These are phyloP conservation scores for Diacronema lutheri DNA, from an alignment of 78 protist genomes.

Conservation along the genomic window DNA sequence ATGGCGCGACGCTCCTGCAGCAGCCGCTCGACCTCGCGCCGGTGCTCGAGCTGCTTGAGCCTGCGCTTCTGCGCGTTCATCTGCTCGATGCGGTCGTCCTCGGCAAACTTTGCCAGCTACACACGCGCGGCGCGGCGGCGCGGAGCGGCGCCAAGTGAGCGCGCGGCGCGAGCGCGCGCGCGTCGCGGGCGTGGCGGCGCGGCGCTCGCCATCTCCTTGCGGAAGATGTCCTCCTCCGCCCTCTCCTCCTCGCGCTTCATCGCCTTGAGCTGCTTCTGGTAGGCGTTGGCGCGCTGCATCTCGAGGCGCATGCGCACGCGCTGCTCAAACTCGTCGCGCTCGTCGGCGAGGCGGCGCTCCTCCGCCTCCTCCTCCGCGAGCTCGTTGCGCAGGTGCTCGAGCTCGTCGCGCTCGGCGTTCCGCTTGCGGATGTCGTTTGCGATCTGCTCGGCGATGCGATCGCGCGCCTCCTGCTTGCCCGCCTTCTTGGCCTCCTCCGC, in stretches of 20 bases:
- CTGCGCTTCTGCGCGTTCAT: slow-evolving; percentile 46
- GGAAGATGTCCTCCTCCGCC: slow-evolving; percentile 13
- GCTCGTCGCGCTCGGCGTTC: slow-evolving; percentile 40
- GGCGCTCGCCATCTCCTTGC: slow-evolving; percentile 12
- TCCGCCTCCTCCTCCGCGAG: neutral
- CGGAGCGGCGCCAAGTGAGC: too few species aligned
- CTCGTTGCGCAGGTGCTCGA: slow-evolving; percentile 43
- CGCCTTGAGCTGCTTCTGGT: slow-evolving; percentile 13
- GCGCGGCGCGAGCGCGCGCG: too few species aligned
- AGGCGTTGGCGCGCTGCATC: too few species aligned
- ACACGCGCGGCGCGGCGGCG: neutral
- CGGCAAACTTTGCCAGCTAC: slow-evolving; percentile 67
- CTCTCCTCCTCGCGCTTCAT: slow-evolving; percentile 37
- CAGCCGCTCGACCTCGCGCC: slow-evolving; percentile 34
- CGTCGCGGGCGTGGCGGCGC: too few species aligned
- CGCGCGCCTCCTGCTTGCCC: neutral
- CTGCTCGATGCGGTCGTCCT: slow-evolving; percentile 67
- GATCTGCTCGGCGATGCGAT: neutral
- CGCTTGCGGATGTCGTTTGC: neutral
- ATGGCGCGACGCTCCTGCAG: slow-evolving; percentile 42
- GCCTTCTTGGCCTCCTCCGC: neutral
- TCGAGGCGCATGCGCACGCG: too few species aligned
- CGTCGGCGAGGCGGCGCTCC: neutral
- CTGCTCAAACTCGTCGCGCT: too few species aligned
- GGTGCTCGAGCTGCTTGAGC: slow-evolving; percentile 49